Percentiles rank a stretch among this genome's conserved stretches.
Evolutionary conservation across 306 rosid genomes (phyloP).

Genomic region (Casuarina glauca): DNA sequence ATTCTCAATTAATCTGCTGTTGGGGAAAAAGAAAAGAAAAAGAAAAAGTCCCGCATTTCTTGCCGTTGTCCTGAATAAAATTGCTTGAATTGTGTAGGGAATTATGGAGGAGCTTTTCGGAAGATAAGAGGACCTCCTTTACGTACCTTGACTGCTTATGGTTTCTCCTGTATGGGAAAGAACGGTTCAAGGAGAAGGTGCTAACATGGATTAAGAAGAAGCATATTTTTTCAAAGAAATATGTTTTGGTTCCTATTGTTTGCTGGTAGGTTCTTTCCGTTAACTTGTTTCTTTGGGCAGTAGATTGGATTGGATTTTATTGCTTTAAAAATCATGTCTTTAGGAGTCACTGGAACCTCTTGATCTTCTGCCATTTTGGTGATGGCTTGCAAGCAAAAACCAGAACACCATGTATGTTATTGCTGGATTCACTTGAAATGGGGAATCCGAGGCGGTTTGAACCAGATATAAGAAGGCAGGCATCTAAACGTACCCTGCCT

Average conservation of each 20-base stretch:
- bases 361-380: constrained; percentile 78
- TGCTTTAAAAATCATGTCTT: constrained; percentile 24
- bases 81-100: constrained; percentile 46
- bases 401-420: constrained; percentile 60
- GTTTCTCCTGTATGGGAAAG: constrained; percentile 52
- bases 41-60: neutral
- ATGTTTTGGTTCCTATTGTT: constrained; percentile 83
- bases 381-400: constrained; percentile 44
- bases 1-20: constrained; percentile 12
- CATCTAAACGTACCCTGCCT: constrained; percentile 20
- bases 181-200: constrained; percentile 51
- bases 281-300: neutral
- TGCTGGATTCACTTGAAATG: constrained; percentile 74
- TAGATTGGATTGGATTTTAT: constrained; percentile 2
- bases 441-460: constrained; percentile 65
- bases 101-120: constrained; percentile 58
- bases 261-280: constrained; percentile 58
- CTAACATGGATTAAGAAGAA: constrained; percentile 62
- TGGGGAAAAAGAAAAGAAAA: neutral
- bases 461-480: constrained; percentile 69
- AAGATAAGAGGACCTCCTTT: constrained; percentile 53
- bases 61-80: constrained; percentile 24
- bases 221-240: constrained; percentile 65
- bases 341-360: constrained; percentile 81
- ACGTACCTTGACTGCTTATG: constrained; percentile 68